Evolutionary conservation across 2,329 filamentous ascomycete genomes (phyloP).

Genomic region (Lecanicillium sp.): DNA sequence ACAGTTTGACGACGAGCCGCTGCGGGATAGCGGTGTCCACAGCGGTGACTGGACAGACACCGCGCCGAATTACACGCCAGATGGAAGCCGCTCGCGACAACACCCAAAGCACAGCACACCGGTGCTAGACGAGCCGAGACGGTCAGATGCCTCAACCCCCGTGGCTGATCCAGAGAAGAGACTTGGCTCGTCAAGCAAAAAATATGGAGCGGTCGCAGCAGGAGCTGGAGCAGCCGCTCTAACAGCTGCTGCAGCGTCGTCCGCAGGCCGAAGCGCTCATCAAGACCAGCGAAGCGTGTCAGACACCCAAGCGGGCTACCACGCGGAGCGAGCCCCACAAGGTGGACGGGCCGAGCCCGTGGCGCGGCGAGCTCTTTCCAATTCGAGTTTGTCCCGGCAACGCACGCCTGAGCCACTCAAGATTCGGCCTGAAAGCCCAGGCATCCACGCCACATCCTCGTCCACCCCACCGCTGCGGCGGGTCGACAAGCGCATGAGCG

Average conservation of each 20-base stretch:
- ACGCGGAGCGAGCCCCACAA: constrained; percentile 1
- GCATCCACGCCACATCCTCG: constrained; percentile 44
- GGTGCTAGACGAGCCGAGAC: constrained; percentile 30
- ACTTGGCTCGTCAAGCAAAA: constrained; percentile 13
- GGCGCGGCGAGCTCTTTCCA: constrained; percentile 40
- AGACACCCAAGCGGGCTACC: constrained; percentile 17
- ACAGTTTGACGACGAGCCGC: constrained; percentile 23
- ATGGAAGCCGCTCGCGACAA: constrained; percentile 6
- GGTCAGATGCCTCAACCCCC: constrained; percentile 21
- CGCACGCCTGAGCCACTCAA: constrained; percentile 46
- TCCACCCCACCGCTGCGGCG: constrained; percentile 64
- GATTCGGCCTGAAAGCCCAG: constrained; percentile 57
- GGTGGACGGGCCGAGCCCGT: constrained; percentile 15
- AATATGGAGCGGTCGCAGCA: constrained; percentile 19
- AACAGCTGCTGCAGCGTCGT: constrained; percentile 5
- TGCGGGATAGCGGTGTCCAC: constrained; percentile 51
- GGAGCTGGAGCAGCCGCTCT: constrained; percentile 7
- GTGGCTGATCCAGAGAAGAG: constrained; percentile 37
- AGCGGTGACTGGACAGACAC: constrained; percentile 39
- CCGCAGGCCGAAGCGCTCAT: background rate
- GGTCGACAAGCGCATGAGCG: constrained; percentile 60
- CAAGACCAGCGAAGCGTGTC: constrained; percentile 23
- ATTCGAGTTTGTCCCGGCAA: constrained; percentile 43
- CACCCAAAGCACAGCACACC: constrained; percentile 22
- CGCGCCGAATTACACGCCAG: constrained; percentile 18